Evolutionary conservation across 2,329 filamentous ascomycete genomes (phyloP).

Genomic region (Neofusicoccum umdonicola): DNA sequence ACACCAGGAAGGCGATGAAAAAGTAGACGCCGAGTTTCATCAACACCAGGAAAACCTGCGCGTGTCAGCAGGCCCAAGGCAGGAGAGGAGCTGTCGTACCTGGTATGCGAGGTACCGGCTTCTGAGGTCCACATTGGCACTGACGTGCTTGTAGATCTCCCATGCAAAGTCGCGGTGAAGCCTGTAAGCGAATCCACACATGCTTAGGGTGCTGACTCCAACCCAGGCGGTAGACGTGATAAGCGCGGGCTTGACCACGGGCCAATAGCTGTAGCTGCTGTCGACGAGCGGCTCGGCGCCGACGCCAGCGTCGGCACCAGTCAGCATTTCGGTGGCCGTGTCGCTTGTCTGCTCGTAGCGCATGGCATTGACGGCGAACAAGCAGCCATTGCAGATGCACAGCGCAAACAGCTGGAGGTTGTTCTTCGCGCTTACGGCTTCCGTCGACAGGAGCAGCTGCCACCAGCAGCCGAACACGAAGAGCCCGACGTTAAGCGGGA

Average conservation of each 20-base stretch:
- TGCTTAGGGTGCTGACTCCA: conserved; percentile 16
- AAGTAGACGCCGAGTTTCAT: conserved; percentile 24
- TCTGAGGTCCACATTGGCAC: conserved; percentile 18
- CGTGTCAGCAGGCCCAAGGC: background rate
- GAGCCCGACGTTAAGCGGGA: background rate
- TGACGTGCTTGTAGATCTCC: conserved; percentile 24
- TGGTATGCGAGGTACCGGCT: conserved; percentile 22
- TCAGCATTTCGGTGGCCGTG: background rate
- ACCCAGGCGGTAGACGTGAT: conserved; percentile 2
- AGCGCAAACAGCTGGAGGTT: conserved; percentile 25
- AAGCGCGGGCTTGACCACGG: conserved; percentile 11
- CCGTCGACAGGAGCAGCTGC: conserved; percentile 25
- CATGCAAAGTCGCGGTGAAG: conserved; percentile 23
- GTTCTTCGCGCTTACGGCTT: conserved; percentile 22
- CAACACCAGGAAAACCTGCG: conserved; percentile 24
- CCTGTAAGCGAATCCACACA: conserved; percentile 16
- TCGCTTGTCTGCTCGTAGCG: conserved; percentile 16
- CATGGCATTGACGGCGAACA: conserved; percentile 23
- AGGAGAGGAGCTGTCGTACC: background rate
- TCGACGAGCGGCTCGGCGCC: conserved; percentile 21
- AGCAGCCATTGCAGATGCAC: conserved; percentile 23
- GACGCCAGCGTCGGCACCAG: background rate
- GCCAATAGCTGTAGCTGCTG: conserved; percentile 17
- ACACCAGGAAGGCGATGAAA: conserved; percentile 24
- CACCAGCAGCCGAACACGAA: conserved; percentile 24